A percentile compares a stretch with the other conserved stretches of the same genome.
Conservation (phyloP, 2,329 filamentous ascomycete species). For the Fusarium musae region DNA sequence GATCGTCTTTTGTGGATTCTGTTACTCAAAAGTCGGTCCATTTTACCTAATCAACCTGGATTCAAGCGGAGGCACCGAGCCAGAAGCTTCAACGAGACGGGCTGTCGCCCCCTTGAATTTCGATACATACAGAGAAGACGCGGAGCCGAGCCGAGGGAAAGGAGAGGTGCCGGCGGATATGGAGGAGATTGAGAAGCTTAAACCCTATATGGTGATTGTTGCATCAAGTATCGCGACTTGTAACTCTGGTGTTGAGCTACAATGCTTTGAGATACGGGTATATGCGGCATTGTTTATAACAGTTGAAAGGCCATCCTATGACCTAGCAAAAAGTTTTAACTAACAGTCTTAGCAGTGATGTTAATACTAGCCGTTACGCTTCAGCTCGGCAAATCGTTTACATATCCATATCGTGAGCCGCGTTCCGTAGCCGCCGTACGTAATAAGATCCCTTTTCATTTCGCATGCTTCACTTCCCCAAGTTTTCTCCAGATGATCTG, state of each 20-base stretch:
- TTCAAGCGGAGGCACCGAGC: conserved; percentile 27
- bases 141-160: neutral
- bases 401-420: neutral
- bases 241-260: neutral
- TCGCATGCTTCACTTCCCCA: conserved; percentile 10
- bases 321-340: neutral
- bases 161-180: neutral
- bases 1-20: conserved; percentile 38
- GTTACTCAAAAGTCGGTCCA: conserved; percentile 41
- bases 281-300: neutral
- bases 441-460: neutral
- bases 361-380: neutral
- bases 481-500: conserved; percentile 28
- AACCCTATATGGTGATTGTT: neutral
- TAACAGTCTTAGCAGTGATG: neutral
- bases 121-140: neutral
- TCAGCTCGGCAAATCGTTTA: neutral
- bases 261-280: neutral
- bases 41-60: conserved; percentile 39
- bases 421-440: neutral
- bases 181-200: neutral
- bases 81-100: conserved; percentile 17
- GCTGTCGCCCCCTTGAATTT: conserved; percentile 20
- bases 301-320: neutral
- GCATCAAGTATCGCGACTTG: neutral